These are phyloP conservation scores for Psilocybe sp. DNA, from an alignment of 768 basidiomycete species.

Conservation along the genomic window DNA sequence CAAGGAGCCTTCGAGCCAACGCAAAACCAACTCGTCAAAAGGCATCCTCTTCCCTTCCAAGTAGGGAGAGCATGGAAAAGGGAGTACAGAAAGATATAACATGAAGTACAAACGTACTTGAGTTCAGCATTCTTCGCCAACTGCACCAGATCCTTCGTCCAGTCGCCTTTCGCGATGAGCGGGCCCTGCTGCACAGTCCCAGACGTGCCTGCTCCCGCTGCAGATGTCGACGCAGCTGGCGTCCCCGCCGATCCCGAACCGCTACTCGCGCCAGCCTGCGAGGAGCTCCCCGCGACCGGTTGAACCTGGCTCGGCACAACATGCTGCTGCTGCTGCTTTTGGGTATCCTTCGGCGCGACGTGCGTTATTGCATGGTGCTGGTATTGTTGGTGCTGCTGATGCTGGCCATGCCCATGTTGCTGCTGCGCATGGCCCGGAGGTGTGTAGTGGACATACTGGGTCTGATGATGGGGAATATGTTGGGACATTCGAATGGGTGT, in stretches of 20 bases:
- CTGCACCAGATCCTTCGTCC: slow-evolving; percentile 84
- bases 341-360: slow-evolving; percentile 28
- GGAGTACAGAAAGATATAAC: too few relatives aligned
- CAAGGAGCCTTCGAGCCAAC: too few relatives aligned
- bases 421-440: slow-evolving; percentile 4
- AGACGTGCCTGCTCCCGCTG: slow-evolving; percentile 19
- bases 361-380: slow-evolving; percentile 23
- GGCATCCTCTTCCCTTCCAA: too few relatives aligned
- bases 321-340: slow-evolving; percentile 25
- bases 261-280: too few relatives aligned
- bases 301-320: background rate
- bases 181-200: slow-evolving; percentile 24
- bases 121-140: slow-evolving; percentile 86
- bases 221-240: slow-evolving; percentile 15
- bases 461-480: slow-evolving; percentile 33
- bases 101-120: slow-evolving; percentile 61
- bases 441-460: slow-evolving; percentile 17
- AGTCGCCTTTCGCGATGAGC: slow-evolving; percentile 80
- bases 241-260: too few relatives aligned
- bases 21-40: too few relatives aligned
- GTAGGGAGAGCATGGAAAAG: too few relatives aligned
- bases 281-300: background rate
- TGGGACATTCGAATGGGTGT: slow-evolving; percentile 38
- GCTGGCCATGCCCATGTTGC: slow-evolving; percentile 26
- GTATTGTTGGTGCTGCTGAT: slow-evolving; percentile 34